Base-by-base conservation (phyloP, 768 basidiomycete genomes). In the Tubosaeta sp. region DNA sequence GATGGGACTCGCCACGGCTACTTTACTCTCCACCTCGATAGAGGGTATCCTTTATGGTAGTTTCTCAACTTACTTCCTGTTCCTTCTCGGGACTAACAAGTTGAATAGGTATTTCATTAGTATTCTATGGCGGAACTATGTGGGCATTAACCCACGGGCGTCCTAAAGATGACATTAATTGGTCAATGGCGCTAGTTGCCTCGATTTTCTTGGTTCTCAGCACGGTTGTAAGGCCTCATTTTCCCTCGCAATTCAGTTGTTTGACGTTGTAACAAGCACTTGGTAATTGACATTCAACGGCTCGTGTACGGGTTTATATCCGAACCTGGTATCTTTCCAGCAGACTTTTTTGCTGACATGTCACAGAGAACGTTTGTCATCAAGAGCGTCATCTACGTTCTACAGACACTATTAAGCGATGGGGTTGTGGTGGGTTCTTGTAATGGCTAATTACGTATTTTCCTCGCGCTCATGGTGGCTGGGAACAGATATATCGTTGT, bases 291-390 rank as follows among this genome's bases (percentile, higher is more conserved):
- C 51, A 58, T 65, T 42, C 50, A 55, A 8, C 61, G 67, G 27
- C 45, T 68, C 3, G n/a, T 59, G 38, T 50, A 58, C 12, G 70
- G 67, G 6, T 61, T 72, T n/a, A 46, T 67, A 25, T 39, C 19
- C 32, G 38, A 60, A 43, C 55, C 64, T 9, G 48, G 52, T 25
- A 58, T 25, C 9, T 52, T 52, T 9, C 64, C 71, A 3, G 9
- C 48, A 8, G 60, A 47, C 4, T 72, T 64, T 51, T 70, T 72
- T 53, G 61, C 60, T 4, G 61, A 67, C 45, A 47, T 53, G 6
- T 60, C 59, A 39, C 59, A 71, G 25, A 53, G 34, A 17, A 66
- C 69, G 1, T 70, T 68, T 46, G 45, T 72, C 22, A 59, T 67
- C 51, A 71, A 71, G 48, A 65, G 48, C 32, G 51, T 41, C 1